Base-by-base conservation (phyloP, 768 basidiomycete genomes). In the Mycena maculata region DNA sequence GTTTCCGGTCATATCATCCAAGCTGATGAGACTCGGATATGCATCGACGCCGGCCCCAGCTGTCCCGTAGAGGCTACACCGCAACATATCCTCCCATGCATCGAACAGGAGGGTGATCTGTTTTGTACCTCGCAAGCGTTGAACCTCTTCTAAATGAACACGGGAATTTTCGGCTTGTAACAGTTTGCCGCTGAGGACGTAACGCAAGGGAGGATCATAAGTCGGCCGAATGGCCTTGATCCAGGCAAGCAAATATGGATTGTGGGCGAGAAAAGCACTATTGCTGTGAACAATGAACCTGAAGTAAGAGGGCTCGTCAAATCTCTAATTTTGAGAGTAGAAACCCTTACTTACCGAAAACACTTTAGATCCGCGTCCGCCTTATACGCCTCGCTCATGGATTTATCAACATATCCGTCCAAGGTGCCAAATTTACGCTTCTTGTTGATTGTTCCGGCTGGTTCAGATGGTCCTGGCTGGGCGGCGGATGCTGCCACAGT, bases 1-100 rank as follows among this genome's bases (percentile, higher is more conserved):
- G 12, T 39, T 27, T 6, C 47, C 59, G 6, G 59, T 50, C 18
- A 38, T 5, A 33, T 60, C 47, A 7, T 49, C 11, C 10, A 60
- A 30, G 4, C 22, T 27, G 30, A 60, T 22, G 25, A 60, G 27
- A 25, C 33, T 31, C 4, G 59, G 30, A 9, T 6, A 42, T 27
- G 12, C 33, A 4, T 31, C 47, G 13, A 60, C 33, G 3, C 36
- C 33, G 16, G 47, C 59, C 1, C 45, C 59, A 8, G 30, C n/a
- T 6, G 22, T 20, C 15, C 59, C 59, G 23, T 49, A 50, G 25
- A 60, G n/a, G 12, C 23, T 38, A 28, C 59, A 33, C 16, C 31
- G 28, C n/a, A 60, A 30, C 6, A 3, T 2, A 36, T 50, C 59
- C 45, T 60, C 47, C 59, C 59, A 60, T 2, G 30, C 58, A 49